A percentile compares a stretch with the other conserved stretches of the same genome.
Evolutionary conservation across 2,329 filamentous ascomycete species (phyloP).

Genomic region (Phaeosphaeria sp.): DNA sequence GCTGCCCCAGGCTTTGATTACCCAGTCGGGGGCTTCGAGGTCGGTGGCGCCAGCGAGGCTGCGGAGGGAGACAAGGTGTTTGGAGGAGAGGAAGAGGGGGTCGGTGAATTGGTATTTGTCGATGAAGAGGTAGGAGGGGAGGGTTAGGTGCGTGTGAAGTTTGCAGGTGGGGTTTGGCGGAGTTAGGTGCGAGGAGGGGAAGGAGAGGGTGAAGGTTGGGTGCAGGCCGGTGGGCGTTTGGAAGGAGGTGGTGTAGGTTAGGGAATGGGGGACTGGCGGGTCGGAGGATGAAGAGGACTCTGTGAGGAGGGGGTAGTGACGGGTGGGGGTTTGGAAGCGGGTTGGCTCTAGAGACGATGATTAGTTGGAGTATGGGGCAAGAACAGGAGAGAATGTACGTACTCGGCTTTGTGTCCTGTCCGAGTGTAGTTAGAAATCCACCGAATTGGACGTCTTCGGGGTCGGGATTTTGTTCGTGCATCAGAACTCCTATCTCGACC

Average conservation of each 20-base stretch:
- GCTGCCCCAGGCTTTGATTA: slow-evolving; percentile 78
- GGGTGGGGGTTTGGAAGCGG: slow-evolving; percentile 84
- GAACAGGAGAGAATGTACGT: slow-evolving; percentile 22
- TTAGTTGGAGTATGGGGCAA: neutral
- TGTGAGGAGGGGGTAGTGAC: slow-evolving; percentile 68
- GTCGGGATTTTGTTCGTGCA: slow-evolving; percentile 68
- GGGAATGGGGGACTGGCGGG: slow-evolving; percentile 50
- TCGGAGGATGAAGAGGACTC: slow-evolving; percentile 7
- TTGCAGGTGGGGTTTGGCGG: slow-evolving; percentile 63
- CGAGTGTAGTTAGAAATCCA: slow-evolving; percentile 79
- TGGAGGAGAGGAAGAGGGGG: slow-evolving; percentile 77
- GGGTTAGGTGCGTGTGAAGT: slow-evolving; percentile 80
- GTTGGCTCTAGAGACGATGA: slow-evolving; percentile 65
- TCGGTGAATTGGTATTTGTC: slow-evolving; percentile 87
- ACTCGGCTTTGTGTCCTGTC: slow-evolving; percentile 73
- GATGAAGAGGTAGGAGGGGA: slow-evolving; percentile 81
- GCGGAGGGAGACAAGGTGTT: slow-evolving; percentile 74
- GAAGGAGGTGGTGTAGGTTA: slow-evolving; percentile 71
- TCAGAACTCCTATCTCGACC: slow-evolving; percentile 82
- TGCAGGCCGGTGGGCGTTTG: slow-evolving; percentile 80
- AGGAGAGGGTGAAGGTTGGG: slow-evolving; percentile 77
- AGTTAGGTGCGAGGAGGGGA: slow-evolving; percentile 61
- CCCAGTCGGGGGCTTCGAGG: slow-evolving; percentile 88
- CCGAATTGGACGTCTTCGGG: slow-evolving; percentile 78
- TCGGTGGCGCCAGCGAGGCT: slow-evolving; percentile 80